Conservation (phyloP, 2,329 filamentous ascomycete genomes). For the Aspergillus oerlinghausenensis region DNA sequence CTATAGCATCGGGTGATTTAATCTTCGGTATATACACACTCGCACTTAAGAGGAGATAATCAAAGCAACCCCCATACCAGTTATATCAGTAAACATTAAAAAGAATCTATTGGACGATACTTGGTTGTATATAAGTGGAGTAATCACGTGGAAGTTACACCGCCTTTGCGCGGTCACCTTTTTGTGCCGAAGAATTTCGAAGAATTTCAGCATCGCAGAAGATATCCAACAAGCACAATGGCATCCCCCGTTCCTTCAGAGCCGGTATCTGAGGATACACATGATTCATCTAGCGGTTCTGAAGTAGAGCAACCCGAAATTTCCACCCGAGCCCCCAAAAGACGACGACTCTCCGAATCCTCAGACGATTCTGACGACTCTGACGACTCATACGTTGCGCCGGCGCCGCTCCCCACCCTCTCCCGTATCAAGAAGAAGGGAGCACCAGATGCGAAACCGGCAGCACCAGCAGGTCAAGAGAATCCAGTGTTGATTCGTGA, state of each 20-base stretch:
- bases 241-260: constrained; percentile 21
- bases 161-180: constrained; percentile 26
- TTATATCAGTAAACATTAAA: no score
- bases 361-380: constrained; percentile 29
- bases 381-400: constrained; percentile 30
- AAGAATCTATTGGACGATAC: not conserved
- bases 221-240: constrained; percentile 20
- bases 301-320: constrained; percentile 17
- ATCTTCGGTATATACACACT: not conserved
- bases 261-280: constrained; percentile 17
- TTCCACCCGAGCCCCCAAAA: constrained; percentile 33
- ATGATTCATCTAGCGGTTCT: constrained; percentile 9
- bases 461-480: constrained; percentile 16
- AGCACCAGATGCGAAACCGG: constrained; percentile 14
- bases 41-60: not conserved
- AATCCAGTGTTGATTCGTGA: constrained; percentile 38
- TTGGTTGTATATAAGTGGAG: not conserved
- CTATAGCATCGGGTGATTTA: not conserved
- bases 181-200: constrained; percentile 31
- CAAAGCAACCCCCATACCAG: not conserved
- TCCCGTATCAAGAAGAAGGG: constrained; percentile 41
- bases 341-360: constrained; percentile 36
- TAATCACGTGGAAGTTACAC: constrained; percentile 15
- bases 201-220: constrained; percentile 9
- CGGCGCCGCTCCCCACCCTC: constrained; percentile 33